phyloP scores from a whole-genome alignment of 2,329 filamentous ascomycete genomes.

The Clarireedia paspali region DNA sequence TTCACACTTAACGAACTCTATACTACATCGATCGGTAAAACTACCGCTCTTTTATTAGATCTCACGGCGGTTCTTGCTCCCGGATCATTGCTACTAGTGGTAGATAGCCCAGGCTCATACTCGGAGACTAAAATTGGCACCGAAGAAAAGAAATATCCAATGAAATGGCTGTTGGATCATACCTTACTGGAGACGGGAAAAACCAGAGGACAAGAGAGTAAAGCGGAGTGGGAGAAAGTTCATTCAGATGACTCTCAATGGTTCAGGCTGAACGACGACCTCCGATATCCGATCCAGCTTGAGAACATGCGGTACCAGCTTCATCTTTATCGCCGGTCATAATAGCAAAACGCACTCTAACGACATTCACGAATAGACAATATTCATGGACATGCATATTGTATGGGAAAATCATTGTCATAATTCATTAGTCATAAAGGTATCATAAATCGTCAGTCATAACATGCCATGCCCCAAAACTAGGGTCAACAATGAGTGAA shows the following conservation, averaged over 20 bases:
- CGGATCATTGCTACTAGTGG: slow-evolving; percentile 68
- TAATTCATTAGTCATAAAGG: slow-evolving; percentile 19
- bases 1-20: slow-evolving; percentile 97
- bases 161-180: slow-evolving; percentile 87
- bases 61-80: slow-evolving; percentile 51
- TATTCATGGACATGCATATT: neutral
- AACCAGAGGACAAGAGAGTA: slow-evolving; percentile 25
- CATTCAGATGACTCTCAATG: slow-evolving; percentile 71
- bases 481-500: slow-evolving; percentile 38
- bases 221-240: slow-evolving; percentile 62
- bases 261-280: slow-evolving; percentile 63
- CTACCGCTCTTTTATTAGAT: slow-evolving; percentile 66
- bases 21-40: slow-evolving; percentile 60
- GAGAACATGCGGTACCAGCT: slow-evolving; percentile 96
- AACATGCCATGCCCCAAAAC: slow-evolving; percentile 3
- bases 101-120: slow-evolving; percentile 92
- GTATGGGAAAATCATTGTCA: slow-evolving; percentile 4
- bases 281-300: slow-evolving; percentile 75
- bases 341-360: neutral
- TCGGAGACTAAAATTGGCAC: slow-evolving; percentile 66
- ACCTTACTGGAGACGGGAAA: slow-evolving; percentile 51
- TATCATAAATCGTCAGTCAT: neutral
- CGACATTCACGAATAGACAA: neutral
- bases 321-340: slow-evolving; percentile 60
- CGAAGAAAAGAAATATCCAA: slow-evolving; percentile 67